phyloP scores from a whole-genome alignment of 331 rosid genomes.

The Quercus lobata region DNA sequence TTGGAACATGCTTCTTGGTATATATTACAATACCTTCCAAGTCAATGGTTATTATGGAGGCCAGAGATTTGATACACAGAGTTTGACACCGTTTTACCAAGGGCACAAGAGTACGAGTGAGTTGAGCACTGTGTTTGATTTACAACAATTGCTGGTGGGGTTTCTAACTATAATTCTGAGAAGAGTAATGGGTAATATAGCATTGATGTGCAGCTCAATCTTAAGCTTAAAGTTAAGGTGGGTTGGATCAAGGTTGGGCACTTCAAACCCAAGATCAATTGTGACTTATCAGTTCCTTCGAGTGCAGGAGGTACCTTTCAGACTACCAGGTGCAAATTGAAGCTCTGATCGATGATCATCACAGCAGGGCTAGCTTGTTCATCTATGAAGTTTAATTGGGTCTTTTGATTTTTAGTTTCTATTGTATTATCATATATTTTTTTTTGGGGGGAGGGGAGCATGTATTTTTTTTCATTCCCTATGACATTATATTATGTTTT shows the following conservation, averaged over 20 bases:
- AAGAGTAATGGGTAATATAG: constrained; percentile 26
- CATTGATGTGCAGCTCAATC: constrained; percentile 38
- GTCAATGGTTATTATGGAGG: constrained; percentile 46
- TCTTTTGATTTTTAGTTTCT: background rate
- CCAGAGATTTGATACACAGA: constrained; percentile 22
- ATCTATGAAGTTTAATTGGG: background rate
- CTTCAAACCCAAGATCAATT: constrained; percentile 49
- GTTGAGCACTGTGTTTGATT: constrained; percentile 24
- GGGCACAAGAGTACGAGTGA: constrained; percentile 41
- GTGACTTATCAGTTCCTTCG: constrained; percentile 54
- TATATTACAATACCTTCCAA: constrained; percentile 74
- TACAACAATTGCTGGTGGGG: constrained; percentile 19
- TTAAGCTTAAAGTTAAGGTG: constrained; percentile 44
- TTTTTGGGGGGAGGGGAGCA: background rate
- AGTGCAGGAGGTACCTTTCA: constrained; percentile 23
- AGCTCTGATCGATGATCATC: constrained; percentile 32
- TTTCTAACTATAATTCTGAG: constrained; percentile 20
- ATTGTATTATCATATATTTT: background rate
- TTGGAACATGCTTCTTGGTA: no score
- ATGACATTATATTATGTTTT: background rate
- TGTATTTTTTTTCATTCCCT: background rate
- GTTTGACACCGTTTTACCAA: constrained; percentile 41
- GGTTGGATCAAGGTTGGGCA: constrained; percentile 33
- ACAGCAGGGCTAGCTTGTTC: background rate
- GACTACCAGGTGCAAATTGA: constrained; percentile 42